Evolutionary conservation across 306 rosid species (phyloP).

Genomic region (Phaseolus lunatus): DNA sequence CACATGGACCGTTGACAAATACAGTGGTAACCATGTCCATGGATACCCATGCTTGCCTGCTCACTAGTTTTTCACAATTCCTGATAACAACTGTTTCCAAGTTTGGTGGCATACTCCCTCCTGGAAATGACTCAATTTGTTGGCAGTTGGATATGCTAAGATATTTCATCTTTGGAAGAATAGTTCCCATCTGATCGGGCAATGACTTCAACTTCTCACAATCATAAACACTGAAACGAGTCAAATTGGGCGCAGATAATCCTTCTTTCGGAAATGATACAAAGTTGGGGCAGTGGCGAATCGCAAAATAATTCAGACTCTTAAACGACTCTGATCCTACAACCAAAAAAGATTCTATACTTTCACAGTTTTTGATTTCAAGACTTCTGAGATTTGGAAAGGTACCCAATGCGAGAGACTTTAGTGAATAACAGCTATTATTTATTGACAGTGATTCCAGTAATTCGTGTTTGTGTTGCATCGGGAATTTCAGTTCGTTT

Average conservation of each 20-base stretch:
- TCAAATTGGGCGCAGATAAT: neutral
- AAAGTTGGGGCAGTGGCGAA: neutral
- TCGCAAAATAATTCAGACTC: neutral
- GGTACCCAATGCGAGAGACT: neutral
- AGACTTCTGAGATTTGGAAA: neutral
- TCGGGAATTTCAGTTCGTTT: neutral
- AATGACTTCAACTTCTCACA: neutral
- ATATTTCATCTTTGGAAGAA: neutral
- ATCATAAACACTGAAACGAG: neutral
- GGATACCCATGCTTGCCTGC: no score
- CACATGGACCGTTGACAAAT: no score
- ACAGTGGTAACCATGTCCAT: no score
- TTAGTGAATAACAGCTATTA: neutral
- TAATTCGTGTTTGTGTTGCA: neutral
- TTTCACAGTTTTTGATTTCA: neutral
- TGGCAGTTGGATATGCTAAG: neutral
- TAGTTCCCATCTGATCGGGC: neutral
- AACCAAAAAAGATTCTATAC: neutral
- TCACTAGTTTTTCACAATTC: neutral
- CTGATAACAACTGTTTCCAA: neutral
- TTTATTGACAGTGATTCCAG: neutral
- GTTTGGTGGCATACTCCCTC: neutral
- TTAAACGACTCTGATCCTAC: neutral
- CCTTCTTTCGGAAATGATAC: neutral
- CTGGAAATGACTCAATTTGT: neutral